phyloP scores from a whole-genome alignment of 1,284 basidiomycete genomes.

The Cutaneotrichosporon cavernicola region DNA sequence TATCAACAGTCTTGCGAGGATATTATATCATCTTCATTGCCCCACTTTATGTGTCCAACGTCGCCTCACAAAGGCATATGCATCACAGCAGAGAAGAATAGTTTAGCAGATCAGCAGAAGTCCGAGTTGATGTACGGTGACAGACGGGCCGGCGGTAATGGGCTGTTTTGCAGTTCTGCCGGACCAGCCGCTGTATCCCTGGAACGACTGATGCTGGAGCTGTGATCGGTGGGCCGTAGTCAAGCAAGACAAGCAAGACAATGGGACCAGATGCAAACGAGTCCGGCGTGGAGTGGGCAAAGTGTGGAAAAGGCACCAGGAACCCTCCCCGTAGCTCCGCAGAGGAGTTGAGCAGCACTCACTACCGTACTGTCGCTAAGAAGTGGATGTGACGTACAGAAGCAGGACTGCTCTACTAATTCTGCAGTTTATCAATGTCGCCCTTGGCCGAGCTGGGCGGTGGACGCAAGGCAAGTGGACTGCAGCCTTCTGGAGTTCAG shows the following conservation, averaged over 20 bases:
- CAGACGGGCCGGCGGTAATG: neutral
- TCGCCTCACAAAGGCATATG: neutral
- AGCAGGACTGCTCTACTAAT: neutral
- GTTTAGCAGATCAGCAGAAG: constrained; percentile 5
- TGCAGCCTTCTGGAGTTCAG: no score
- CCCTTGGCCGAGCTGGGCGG: no score
- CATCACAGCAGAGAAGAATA: neutral
- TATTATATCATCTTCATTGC: neutral
- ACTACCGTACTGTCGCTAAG: no score
- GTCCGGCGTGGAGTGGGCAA: no score
- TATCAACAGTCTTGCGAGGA: neutral
- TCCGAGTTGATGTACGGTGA: neutral
- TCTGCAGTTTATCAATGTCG: neutral
- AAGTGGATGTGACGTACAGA: no score
- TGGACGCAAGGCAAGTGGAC: neutral
- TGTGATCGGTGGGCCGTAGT: no score
- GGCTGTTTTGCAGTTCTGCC: constrained; percentile 4
- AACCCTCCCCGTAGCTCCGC: no score
- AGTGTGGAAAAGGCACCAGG: no score
- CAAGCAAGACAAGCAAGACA: no score
- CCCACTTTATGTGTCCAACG: neutral
- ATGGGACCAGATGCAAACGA: no score
- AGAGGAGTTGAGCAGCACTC: no score
- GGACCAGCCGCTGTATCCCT: neutral
- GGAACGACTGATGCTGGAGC: no score